Base-by-base conservation (phyloP, 1,284 basidiomycete species). In the Baeospora myosura region DNA sequence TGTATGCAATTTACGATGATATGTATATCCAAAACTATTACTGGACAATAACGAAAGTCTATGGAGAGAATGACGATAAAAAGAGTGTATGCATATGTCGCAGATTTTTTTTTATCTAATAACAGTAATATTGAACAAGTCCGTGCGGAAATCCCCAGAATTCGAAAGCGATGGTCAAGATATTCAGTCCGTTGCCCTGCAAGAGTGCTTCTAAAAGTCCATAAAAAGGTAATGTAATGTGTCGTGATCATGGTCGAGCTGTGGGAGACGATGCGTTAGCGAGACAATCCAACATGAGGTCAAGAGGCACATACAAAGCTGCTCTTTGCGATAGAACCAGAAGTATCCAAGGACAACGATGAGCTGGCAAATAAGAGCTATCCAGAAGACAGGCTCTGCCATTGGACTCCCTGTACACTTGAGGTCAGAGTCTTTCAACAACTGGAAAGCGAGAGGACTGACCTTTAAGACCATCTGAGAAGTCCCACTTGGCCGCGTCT, bases 281-380 rank as follows among this genome's bases (percentile, higher is more conserved):
- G 38, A 30, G 26, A 3, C 47, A 43, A 38, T 18, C 41, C 16
- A 40, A 32, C 8, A 22, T 41, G 17, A 18, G 22, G n/a, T n/a
- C 34, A 32, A 17, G 5, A n/a, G 10, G 10, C 14, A 64, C 78
- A 44, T 57, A 83, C 81, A 60, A 47, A 89, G 74, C 58, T 89
- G 87, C 61, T 89, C 87, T 65, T 88, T 88, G 58, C 87, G 81
- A 62, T 89, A 95, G 77, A 94, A 92, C 85, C 87, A 87, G 70
- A 93, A 91, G 69, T 94, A 95, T 17, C 91, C 91, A 46, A 84
- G 64, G 43, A 93, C 88, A 56, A 95, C 91, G 49, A 91, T 61
- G 44, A 94, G 57, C 58, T 88, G 86, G 57, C 78, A 86, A 6
- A 77, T 56, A 40, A 95, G 70, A 43, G 88, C 89, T 37, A 92